Evolutionary conservation across 495 filamentous ascomycete genomes (phyloP).

Genomic region (Evernia prunastri): DNA sequence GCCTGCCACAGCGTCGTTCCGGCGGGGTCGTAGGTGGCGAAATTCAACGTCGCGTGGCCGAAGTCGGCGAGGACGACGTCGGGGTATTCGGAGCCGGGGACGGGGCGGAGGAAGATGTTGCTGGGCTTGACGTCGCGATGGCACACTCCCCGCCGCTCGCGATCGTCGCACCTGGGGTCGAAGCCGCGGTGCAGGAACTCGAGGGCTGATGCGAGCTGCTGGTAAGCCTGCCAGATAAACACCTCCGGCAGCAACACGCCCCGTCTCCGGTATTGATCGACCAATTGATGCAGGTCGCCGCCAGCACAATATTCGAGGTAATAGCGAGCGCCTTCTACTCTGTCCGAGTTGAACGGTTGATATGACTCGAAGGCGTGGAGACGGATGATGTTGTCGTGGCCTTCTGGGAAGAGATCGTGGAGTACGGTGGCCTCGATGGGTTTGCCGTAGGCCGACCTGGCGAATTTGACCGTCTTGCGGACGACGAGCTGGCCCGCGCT

Average conservation of each 20-base stretch:
- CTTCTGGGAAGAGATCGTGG: constrained; percentile 2
- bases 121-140: constrained; percentile 98
- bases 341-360: constrained; percentile 45
- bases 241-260: constrained; percentile 92
- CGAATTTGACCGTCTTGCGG: constrained; percentile 15
- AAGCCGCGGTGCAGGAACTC: constrained; percentile 79
- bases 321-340: constrained; percentile 64
- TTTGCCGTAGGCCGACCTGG: constrained; percentile 5
- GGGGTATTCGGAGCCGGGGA: constrained; percentile 30
- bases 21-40: constrained; percentile 76
- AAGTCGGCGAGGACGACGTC: constrained; percentile 72
- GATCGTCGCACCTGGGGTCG: constrained; percentile 9
- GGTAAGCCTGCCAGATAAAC: constrained; percentile 91
- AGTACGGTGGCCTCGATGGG: constrained; percentile 13
- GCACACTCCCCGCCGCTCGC: constrained; percentile 53
- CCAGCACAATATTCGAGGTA: constrained; percentile 98
- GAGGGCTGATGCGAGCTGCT: constrained; percentile 87
- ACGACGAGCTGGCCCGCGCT: constrained; percentile 13
- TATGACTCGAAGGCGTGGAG: constrained; percentile 7
- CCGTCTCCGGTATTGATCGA: constrained; percentile 54
- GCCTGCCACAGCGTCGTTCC: constrained; percentile 89
- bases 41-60: constrained; percentile 74
- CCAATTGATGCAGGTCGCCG: constrained; percentile 73
- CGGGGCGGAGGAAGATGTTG: constrained; percentile 75
- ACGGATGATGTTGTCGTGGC: constrained; percentile 22